phyloP scores from a whole-genome alignment of 1,139 yeast species.

The Yamadazyma oceani region DNA sequence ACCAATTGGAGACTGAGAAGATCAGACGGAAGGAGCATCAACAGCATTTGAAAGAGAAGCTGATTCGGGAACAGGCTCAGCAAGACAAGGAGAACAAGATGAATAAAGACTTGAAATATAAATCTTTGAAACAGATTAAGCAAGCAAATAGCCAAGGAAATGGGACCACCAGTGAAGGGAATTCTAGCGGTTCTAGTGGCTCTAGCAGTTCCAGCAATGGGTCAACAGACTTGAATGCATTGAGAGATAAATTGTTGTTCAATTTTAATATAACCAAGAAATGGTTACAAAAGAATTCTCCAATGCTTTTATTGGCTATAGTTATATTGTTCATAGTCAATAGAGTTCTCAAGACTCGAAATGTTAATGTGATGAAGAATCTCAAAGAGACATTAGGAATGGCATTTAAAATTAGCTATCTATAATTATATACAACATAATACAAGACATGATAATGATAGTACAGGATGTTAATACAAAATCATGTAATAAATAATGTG shows the following conservation, averaged over 20 bases:
- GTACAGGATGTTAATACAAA: too few relatives aligned
- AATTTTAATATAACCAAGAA: conserved; percentile 15
- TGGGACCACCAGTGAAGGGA: neutral
- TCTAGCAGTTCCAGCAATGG: neutral
- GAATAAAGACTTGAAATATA: conserved; percentile 34
- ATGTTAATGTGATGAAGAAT: conserved; percentile 30
- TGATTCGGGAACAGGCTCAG: conserved; percentile 23
- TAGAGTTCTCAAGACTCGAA: conserved; percentile 24
- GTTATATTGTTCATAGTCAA: conserved; percentile 23
- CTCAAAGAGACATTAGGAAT: conserved; percentile 39
- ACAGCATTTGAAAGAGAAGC: conserved; percentile 20
- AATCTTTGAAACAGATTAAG: conserved; percentile 32
- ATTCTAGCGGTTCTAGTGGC: neutral
- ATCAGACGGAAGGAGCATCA: conserved; percentile 19
- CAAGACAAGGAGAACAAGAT: conserved; percentile 24
- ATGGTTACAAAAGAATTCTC: conserved; percentile 32
- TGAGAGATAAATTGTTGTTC: conserved; percentile 13
- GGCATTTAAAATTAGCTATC: conserved; percentile 48
- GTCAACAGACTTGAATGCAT: conserved; percentile 8
- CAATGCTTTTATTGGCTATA: conserved; percentile 26
- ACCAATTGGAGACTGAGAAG: conserved; percentile 19
- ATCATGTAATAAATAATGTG: too few relatives aligned
- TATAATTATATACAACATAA: conserved; percentile 16
- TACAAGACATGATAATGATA: too few relatives aligned
- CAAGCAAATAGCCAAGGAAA: conserved; percentile 7